Evolutionary conservation across 176 grass and related monocot species (phyloP), one percentile per base, ranked within the genome.

Genomic region (Themeda triandra): DNA sequence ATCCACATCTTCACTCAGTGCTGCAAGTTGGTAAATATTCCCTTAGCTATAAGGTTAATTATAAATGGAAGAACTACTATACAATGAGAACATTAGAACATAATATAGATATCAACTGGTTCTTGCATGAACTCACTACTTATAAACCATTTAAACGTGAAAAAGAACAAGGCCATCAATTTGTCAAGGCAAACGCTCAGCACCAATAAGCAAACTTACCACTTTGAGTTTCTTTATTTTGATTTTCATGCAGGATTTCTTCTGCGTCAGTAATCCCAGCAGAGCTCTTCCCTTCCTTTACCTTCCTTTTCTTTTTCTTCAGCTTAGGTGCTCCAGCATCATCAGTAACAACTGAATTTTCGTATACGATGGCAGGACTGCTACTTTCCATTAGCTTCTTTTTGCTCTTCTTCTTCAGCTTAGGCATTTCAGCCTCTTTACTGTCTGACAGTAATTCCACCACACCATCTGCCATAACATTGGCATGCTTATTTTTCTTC

Each of bases 231-330:
- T 76, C 60, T 78, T 84, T 23, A 79, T 68, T 63, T 63, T 80
- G 82, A 79, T 83, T 88, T 59, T 65, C 78, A 74, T 60, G 58
- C 33, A 84, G 32, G 18, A 72, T 80, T 90, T 78, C 86, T 44
- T 88, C 87, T 86, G 37, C 74, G 18, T 83, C 66, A 72, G 10
- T 70, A 24, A 53, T 46, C 32, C 75, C 81, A 59, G 49, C 27
- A 83, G 62, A 80, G 65, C 33, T 80, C 81, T 83, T 82, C 85
- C 62, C 83, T 77, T 82, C 73, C 35, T 87, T 92, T 36, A 72
- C 65, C 77, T 85, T 92, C 78, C 33, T 91, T 75, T 89, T 94
- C 88, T 88, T 93, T 51, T 84, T 89, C 77, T 80, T 87, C 84
- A 90, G 31, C 48, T 90, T 87, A 60, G 32, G 37, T 31, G 48